phyloP scores from a whole-genome alignment of 192 early-diverging fungal genomes.

The Jimgerdemannia lactiflua region DNA sequence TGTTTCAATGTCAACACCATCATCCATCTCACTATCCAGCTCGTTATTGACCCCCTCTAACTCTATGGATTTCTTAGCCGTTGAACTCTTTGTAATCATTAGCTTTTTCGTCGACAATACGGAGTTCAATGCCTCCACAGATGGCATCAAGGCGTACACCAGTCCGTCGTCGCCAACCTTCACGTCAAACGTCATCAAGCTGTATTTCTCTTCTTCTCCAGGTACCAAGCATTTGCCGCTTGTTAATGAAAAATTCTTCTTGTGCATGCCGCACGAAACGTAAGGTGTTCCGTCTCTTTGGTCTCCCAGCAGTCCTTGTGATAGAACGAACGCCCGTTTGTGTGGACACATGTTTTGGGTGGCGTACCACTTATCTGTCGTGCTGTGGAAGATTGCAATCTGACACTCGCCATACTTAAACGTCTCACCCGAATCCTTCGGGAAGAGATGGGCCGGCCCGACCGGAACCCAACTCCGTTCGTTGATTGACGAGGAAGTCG shows the following conservation, averaged over 20 bases:
- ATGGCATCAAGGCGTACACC: no score
- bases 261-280: conserved; percentile 69
- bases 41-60: no score
- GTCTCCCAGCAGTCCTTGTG: conserved; percentile 54
- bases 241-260: conserved; percentile 28
- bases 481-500: conserved; percentile 15
- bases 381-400: conserved; percentile 55
- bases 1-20: no score
- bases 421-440: conserved; percentile 40
- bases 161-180: no score
- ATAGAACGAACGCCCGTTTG: conserved; percentile 67
- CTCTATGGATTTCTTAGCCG: no score
- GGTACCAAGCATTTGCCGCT: neutral
- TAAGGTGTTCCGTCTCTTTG: conserved; percentile 34
- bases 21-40: no score
- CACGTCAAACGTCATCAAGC: no score
- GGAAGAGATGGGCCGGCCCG: conserved; percentile 29
- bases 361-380: conserved; percentile 55
- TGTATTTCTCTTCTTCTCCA: no score
- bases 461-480: conserved; percentile 33
- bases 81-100: no score
- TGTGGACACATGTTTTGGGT: conserved; percentile 79
- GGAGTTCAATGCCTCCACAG: no score
- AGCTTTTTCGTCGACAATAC: no score
- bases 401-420: conserved; percentile 61